Evolutionary conservation across 352 stramenopile genomes (phyloP).

Genomic region (Pythium plurisporium): DNA sequence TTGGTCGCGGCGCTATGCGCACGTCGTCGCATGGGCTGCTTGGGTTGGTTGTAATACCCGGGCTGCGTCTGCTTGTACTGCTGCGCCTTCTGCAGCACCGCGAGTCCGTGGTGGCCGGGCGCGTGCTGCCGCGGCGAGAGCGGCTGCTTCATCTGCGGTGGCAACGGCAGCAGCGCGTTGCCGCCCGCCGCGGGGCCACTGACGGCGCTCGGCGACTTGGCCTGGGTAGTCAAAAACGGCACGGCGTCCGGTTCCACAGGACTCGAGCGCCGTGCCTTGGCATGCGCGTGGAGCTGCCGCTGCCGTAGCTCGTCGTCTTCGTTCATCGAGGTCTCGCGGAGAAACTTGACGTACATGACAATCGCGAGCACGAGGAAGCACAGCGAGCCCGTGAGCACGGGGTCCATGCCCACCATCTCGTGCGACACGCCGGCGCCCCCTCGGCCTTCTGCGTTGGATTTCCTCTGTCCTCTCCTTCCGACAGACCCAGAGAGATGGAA

Average conservation of each 20-base stretch:
- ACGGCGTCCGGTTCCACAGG: slow-evolving; percentile 61
- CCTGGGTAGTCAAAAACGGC: slow-evolving; percentile 63
- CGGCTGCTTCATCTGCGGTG: slow-evolving; percentile 40
- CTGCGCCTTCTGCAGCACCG: slow-evolving; percentile 35
- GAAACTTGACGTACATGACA: slow-evolving; percentile 88
- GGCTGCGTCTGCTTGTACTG: slow-evolving; percentile 46
- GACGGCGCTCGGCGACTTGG: slow-evolving; percentile 31
- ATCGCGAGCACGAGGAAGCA: slow-evolving; percentile 85
- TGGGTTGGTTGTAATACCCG: slow-evolving; percentile 54
- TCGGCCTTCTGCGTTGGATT: too few species aligned
- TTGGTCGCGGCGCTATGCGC: slow-evolving; percentile 64
- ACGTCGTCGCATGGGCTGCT: slow-evolving; percentile 74
- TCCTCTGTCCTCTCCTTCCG: too few species aligned
- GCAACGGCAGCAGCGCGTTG: slow-evolving; percentile 25
- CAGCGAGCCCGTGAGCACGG: slow-evolving; percentile 81
- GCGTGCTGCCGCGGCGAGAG: slow-evolving; percentile 36
- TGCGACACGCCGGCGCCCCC: too few species aligned
- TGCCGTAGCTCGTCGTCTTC: slow-evolving; percentile 48
- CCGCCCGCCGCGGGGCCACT: slow-evolving; percentile 4
- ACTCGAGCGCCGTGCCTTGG: slow-evolving; percentile 45
- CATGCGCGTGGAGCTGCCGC: slow-evolving; percentile 25
- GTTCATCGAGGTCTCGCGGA: slow-evolving; percentile 62
- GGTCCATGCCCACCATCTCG: slow-evolving; percentile 61
- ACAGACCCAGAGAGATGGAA: not conserved
- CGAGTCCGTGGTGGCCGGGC: slow-evolving; percentile 29